Base-by-base conservation (phyloP, 306 rosid genomes). In the Albizia julibrissin region DNA sequence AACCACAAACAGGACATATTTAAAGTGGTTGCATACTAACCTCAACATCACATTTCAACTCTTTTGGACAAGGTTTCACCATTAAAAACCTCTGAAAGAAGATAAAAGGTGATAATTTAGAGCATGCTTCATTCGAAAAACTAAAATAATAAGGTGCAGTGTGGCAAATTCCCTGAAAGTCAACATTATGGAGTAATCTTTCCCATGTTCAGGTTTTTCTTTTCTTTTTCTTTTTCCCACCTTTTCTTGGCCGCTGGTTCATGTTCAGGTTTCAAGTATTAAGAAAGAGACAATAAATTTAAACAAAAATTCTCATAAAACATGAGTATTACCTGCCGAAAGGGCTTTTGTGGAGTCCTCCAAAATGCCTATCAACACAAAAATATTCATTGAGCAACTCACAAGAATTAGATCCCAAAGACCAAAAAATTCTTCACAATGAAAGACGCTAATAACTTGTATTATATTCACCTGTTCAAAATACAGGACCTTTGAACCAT, bases 41-140 rank as follows among this genome's bases (percentile, higher is more conserved):
- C 98, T 93, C 98, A 79, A 93, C 99, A 69, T 96, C 97, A 75
- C 99, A 96, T 86, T 90, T 93, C 92, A 96, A 90, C 82, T 96
- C 98, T 80, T 96, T 96, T 21, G 94, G 93, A 85, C 99, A 96
- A 77, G 98, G 97, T 86, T 93, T 96, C 78, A 92, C 94, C 97
- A 91, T 91, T 49, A 90, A 81, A 61, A 96, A 89, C 87, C 99
- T 96, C 99, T 96, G 98, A 91, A 89, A 75, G 74, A 69, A 71
- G 33, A 82, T 19, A 39, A 59, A 72, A 56, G 31, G 46, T 43
- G 26, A 58, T 44, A 72, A 52, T 24, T 76, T n/a, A 72, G 34
- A 13, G 42, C 6, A 65, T 10, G 34, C 64, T 68, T 22, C n/a
- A 43, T 10, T 49, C 8, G 73, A 42, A 85, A 80, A 75, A 65